phyloP scores from a whole-genome alignment of 176 grass and related monocot genomes.

The Elymus sibiricus region DNA sequence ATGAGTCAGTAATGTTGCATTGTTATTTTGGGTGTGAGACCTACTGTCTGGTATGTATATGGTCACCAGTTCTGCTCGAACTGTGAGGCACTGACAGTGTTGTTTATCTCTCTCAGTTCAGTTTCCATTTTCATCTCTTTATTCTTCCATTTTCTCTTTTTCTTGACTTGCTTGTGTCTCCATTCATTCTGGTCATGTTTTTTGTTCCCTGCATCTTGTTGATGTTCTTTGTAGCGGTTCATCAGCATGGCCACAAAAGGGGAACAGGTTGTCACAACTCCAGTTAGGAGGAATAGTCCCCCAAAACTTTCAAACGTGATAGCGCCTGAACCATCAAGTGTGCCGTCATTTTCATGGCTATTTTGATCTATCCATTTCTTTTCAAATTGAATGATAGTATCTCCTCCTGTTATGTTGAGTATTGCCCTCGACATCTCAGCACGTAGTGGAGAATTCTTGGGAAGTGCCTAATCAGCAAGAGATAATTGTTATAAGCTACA shows the following conservation, averaged over 20 bases:
- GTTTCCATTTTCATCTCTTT: neutral
- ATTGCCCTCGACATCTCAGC: slow-evolving; percentile 45
- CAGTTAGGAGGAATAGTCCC: slow-evolving; percentile 35
- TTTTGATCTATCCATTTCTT: slow-evolving; percentile 31
- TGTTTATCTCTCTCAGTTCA: neutral
- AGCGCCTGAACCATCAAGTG: slow-evolving; percentile 2
- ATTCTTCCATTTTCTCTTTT: neutral
- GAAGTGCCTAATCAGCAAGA: slow-evolving; percentile 24
- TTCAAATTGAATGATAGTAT: slow-evolving; percentile 33
- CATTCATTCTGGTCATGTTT: neutral
- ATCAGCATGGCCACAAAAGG: neutral
- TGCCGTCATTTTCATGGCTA: neutral
- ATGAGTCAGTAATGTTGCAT: neutral
- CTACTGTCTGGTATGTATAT: neutral
- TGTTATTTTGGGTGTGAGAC: neutral
- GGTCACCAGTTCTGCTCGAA: neutral
- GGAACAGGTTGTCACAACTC: slow-evolving; percentile 7
- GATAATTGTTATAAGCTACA: neutral
- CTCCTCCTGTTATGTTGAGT: slow-evolving; percentile 43
- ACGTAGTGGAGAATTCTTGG: slow-evolving; percentile 20
- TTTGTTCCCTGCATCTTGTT: neutral
- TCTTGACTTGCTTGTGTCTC: neutral
- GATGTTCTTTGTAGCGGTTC: neutral
- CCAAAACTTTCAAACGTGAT: slow-evolving; percentile 37
- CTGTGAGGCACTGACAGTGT: neutral